Percentiles rank a stretch among this genome's conserved stretches.
Evolutionary conservation across 345 rosid species (phyloP).

Genomic region (Sonneratia alba): DNA sequence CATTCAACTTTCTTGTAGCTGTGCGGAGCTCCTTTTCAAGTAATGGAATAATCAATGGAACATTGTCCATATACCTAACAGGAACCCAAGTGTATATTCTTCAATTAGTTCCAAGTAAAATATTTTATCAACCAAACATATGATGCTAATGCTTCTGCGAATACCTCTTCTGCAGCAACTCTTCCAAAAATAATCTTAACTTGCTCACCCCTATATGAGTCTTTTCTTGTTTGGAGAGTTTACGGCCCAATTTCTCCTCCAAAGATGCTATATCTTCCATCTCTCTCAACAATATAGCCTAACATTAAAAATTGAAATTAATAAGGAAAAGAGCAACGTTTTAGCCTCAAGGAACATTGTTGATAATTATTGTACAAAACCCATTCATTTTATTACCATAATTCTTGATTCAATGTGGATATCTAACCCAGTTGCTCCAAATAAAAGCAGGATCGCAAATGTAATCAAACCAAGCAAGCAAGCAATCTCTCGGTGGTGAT

Average conservation of each 20-base stretch:
- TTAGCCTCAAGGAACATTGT: neutral
- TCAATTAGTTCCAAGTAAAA: conserved; percentile 12
- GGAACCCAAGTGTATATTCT: conserved; percentile 5
- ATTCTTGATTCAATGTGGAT: neutral
- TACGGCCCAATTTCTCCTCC: conserved; percentile 78
- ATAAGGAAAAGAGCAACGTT: neutral
- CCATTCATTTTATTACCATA: neutral
- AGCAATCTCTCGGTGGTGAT: neutral
- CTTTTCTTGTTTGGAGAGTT: conserved; percentile 64
- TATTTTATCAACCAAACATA: neutral
- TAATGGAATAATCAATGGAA: conserved; percentile 81
- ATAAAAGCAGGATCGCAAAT: neutral
- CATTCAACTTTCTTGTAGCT: conserved; percentile 55
- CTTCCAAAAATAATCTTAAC: conserved; percentile 75
- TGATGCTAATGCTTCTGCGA: neutral
- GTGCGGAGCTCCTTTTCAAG: conserved; percentile 77
- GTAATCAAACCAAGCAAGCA: neutral
- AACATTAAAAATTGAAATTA: conserved; percentile 4
- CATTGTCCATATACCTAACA: conserved; percentile 79
- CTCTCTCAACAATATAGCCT: conserved; percentile 73
- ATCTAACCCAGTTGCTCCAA: neutral
- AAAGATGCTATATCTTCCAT: conserved; percentile 53
- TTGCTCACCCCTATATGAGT: conserved; percentile 85
- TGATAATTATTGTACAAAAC: neutral
- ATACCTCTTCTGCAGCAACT: conserved; percentile 76